Evolutionary conservation across 768 basidiomycete genomes (phyloP).

Genomic region (Russula griseocarnosa): DNA sequence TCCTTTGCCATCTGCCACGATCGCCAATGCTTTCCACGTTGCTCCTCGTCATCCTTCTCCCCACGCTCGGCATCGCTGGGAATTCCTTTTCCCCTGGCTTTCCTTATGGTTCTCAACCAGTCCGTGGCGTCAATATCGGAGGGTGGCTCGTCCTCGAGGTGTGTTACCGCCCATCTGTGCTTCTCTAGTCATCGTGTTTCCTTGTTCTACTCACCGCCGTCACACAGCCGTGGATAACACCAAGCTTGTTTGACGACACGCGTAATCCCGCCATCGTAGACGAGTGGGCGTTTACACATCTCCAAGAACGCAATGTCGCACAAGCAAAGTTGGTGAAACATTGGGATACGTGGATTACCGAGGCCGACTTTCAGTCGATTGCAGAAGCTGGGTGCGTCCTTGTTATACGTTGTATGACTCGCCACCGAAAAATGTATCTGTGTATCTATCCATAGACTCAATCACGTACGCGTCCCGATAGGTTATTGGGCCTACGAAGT

Average conservation of each 20-base stretch:
- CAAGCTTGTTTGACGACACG: constrained; percentile 68
- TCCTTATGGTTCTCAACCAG: constrained; percentile 66
- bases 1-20: constrained; percentile 21
- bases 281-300: constrained; percentile 73
- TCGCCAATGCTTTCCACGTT: constrained; percentile 1
- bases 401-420: neutral
- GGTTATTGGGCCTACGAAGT: constrained; percentile 92
- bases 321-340: constrained; percentile 50
- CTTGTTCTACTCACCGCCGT: neutral
- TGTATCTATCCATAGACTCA: constrained; percentile 50
- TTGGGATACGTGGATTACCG: constrained; percentile 83
- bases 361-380: constrained; percentile 71
- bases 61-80: constrained; percentile 35
- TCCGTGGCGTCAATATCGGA: constrained; percentile 82
- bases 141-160: constrained; percentile 58
- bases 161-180: constrained; percentile 23
- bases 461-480: constrained; percentile 80
- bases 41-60: constrained; percentile 31
- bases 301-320: constrained; percentile 51
- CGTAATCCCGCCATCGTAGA: constrained; percentile 57
- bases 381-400: constrained; percentile 62
- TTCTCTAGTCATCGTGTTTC: neutral
- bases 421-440: too few species aligned
- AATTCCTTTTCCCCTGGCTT: constrained; percentile 50
- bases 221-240: constrained; percentile 68